Percentiles rank a stretch among this genome's conserved stretches.
phyloP scores from a whole-genome alignment of 495 filamentous ascomycete species.

The Physcia stellaris region DNA sequence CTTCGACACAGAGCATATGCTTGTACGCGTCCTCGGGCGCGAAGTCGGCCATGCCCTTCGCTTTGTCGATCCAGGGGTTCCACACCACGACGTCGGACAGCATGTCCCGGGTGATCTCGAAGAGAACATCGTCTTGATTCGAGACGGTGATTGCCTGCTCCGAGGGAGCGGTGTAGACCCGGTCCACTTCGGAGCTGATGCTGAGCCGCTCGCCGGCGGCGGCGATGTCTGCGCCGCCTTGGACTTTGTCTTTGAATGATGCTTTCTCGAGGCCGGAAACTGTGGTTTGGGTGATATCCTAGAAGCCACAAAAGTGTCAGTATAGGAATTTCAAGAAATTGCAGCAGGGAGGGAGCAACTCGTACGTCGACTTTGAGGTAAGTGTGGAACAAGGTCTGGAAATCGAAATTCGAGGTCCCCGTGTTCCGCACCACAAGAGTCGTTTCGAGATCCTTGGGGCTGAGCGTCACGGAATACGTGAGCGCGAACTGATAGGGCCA shows the following conservation, averaged over 20 bases:
- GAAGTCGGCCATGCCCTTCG: constrained; percentile 73
- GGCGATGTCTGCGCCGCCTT: constrained; percentile 8
- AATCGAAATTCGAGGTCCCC: constrained; percentile 68
- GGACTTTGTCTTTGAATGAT: constrained; percentile 50
- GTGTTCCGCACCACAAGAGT: constrained; percentile 79
- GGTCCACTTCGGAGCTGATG: constrained; percentile 68
- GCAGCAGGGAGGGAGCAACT: too few relatives aligned
- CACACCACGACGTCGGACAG: constrained; percentile 82
- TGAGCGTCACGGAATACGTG: constrained; percentile 84
- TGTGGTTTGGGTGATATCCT: constrained; percentile 62
- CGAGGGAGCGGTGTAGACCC: constrained; percentile 51
- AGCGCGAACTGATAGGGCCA: constrained; percentile 69
- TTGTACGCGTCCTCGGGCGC: constrained; percentile 76
- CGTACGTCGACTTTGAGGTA: constrained; percentile 71
- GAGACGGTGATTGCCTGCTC: constrained; percentile 36
- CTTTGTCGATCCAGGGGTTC: constrained; percentile 91
- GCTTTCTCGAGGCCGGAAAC: constrained; percentile 61
- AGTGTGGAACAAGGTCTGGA: constrained; percentile 82
- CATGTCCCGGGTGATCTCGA: constrained; percentile 63
- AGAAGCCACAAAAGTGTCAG: too few relatives aligned
- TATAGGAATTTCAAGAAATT: too few relatives aligned
- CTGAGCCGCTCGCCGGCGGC: constrained; percentile 21
- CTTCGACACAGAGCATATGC: constrained; percentile 89
- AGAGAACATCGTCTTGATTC: constrained; percentile 46
- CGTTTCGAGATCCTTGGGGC: constrained; percentile 59